Evolutionary conservation across 495 filamentous ascomycete genomes (phyloP).

Genomic region (Acidomyces sp.): DNA sequence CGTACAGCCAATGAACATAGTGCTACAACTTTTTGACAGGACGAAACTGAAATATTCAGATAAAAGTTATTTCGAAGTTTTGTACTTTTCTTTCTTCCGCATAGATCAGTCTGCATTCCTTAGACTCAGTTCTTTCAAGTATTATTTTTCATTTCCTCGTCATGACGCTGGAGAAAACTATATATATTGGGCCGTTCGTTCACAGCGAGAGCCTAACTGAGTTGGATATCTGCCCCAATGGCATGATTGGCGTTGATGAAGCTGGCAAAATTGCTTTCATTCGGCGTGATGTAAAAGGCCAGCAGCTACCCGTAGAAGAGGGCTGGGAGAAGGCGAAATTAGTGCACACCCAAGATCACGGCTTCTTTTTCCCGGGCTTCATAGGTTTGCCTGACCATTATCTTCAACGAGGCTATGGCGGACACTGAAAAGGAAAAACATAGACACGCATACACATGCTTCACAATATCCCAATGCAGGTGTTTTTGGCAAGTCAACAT

Average conservation of each 20-base stretch:
- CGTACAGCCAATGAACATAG: too few relatives aligned
- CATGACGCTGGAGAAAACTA: conserved; percentile 17
- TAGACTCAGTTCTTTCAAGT: too few relatives aligned
- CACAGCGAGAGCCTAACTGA: conserved; percentile 42
- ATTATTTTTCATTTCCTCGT: background rate
- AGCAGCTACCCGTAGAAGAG: conserved; percentile 35
- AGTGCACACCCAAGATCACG: conserved; percentile 23
- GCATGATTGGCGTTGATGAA: conserved; percentile 53
- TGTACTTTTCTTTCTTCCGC: too few relatives aligned
- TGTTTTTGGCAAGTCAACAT: conserved; percentile 77
- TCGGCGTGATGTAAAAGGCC: conserved; percentile 29
- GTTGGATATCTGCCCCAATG: conserved; percentile 44
- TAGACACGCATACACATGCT: conserved; percentile 86
- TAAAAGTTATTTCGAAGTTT: too few relatives aligned
- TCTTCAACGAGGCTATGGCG: background rate
- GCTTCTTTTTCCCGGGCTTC: conserved; percentile 90
- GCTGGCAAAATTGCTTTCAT: conserved; percentile 52
- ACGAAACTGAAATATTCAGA: too few relatives aligned
- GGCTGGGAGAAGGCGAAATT: conserved; percentile 33
- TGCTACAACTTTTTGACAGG: too few relatives aligned
- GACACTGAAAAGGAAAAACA: background rate
- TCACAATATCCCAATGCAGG: conserved; percentile 86
- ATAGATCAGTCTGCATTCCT: too few relatives aligned
- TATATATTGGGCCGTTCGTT: conserved; percentile 43
- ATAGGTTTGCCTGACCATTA: conserved; percentile 44